These are phyloP conservation scores for Kazachstania psychrophila DNA, from an alignment of 805 yeast species.

Conservation along the genomic window DNA sequence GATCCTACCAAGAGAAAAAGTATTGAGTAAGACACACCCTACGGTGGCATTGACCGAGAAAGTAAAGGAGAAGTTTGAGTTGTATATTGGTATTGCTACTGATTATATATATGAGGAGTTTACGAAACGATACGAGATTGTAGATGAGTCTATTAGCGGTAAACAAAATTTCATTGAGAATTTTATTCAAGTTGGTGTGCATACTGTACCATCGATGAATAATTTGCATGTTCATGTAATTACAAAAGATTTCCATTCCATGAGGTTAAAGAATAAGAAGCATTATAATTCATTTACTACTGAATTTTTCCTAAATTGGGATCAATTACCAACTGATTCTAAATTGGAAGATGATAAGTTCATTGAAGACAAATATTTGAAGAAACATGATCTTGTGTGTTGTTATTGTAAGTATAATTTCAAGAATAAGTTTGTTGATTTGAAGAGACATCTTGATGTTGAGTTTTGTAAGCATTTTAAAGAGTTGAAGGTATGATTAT, in stretches of 20 bases:
- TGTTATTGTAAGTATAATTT: constrained; percentile 35
- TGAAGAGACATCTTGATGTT: constrained; percentile 35
- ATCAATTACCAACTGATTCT: constrained; percentile 35
- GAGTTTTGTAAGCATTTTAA: too few relatives aligned
- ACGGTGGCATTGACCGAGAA: constrained; percentile 33
- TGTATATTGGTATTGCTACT: constrained; percentile 20
- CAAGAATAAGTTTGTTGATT: constrained; percentile 33
- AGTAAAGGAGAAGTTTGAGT: constrained; percentile 33
- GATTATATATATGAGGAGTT: constrained; percentile 27
- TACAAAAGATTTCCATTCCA: constrained; percentile 52
- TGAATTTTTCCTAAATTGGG: constrained; percentile 50
- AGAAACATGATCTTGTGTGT: constrained; percentile 34
- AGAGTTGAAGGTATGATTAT: too few relatives aligned
- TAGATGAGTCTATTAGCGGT: constrained; percentile 8
- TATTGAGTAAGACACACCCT: constrained; percentile 42
- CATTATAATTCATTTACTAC: constrained; percentile 71
- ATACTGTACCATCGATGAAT: constrained; percentile 57
- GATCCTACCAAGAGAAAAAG: constrained; percentile 44
- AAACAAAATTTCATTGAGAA: constrained; percentile 13
- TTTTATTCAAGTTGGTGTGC: constrained; percentile 50
- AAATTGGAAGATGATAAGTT: constrained; percentile 26
- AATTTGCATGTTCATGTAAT: constrained; percentile 70
- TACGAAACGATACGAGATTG: constrained; percentile 7
- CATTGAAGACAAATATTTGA: constrained; percentile 31
- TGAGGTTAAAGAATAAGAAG: constrained; percentile 44